These are phyloP conservation scores for Alternaria postmessia DNA, from an alignment of 2,329 filamentous ascomycete species.

Conservation along the genomic window DNA sequence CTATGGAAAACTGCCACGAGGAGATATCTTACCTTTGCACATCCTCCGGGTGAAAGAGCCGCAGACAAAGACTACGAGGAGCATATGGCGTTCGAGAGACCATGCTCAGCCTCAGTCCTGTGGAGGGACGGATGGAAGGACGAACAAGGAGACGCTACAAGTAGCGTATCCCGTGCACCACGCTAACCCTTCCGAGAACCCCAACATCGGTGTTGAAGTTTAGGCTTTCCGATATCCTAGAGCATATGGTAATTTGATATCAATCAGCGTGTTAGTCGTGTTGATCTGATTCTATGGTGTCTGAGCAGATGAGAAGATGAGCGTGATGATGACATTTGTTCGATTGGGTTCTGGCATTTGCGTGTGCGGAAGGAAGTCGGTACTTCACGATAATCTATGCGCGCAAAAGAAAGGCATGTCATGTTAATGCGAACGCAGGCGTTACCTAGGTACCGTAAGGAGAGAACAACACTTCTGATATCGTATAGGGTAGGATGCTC, in stretches of 20 bases:
- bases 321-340: not conserved
- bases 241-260: not conserved
- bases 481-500: not conserved
- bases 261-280: not conserved
- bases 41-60: not conserved
- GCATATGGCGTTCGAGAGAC: not conserved
- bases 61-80: not conserved
- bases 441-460: not conserved
- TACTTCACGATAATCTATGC: slow-evolving; percentile 8
- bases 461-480: not conserved
- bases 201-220: slow-evolving; percentile 1
- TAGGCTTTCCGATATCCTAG: not conserved
- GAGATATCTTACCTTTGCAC: not conserved
- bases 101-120: not conserved
- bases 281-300: not conserved
- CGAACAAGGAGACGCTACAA: not conserved
- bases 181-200: not conserved
- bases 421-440: slow-evolving; percentile 3
- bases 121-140: not conserved
- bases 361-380: not conserved
- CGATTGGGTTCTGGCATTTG: not conserved
- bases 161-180: not conserved
- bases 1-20: not conserved
- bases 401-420: slow-evolving; percentile 1
- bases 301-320: not conserved